Evolutionary conservation across 169 alveolate species (phyloP).

Genomic region (Eimeria acervulina): DNA sequence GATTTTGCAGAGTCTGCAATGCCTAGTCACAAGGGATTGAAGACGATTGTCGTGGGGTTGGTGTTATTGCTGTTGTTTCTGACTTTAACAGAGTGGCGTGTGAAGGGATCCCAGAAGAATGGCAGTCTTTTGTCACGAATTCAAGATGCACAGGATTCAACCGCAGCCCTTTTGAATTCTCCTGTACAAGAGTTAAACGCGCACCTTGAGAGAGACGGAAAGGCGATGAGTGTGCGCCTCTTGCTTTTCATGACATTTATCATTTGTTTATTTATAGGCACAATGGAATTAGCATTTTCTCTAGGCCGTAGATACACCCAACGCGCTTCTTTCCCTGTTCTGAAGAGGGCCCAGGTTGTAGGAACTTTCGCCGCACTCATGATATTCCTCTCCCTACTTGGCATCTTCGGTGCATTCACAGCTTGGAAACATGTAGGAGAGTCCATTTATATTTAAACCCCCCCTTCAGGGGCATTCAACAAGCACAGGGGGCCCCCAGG

Average conservation of each 20-base stretch:
- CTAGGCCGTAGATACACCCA: not conserved
- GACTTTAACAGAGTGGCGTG: not conserved
- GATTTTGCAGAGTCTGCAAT: conserved; percentile 2
- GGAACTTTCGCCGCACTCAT: not conserved
- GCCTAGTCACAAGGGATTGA: not conserved
- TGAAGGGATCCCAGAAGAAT: not conserved
- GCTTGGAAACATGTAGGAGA: not conserved
- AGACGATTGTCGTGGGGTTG: not conserved
- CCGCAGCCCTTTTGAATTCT: not conserved
- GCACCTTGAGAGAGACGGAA: not conserved
- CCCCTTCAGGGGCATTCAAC: not conserved
- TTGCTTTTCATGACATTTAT: not conserved
- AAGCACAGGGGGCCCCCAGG: not conserved
- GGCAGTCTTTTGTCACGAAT: not conserved
- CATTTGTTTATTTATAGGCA: not conserved
- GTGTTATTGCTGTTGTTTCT: not conserved
- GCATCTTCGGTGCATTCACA: not conserved
- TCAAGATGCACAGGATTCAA: not conserved
- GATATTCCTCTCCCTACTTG: not conserved
- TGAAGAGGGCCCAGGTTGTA: not conserved
- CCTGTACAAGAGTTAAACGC: not conserved
- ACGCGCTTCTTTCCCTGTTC: not conserved
- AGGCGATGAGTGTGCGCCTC: not conserved
- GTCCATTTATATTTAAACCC: not conserved
- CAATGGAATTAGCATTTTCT: not conserved